These are phyloP conservation scores for Tetragonia tetragonoides DNA, from an alignment of 148 eudicot species.

Conservation along the genomic window DNA sequence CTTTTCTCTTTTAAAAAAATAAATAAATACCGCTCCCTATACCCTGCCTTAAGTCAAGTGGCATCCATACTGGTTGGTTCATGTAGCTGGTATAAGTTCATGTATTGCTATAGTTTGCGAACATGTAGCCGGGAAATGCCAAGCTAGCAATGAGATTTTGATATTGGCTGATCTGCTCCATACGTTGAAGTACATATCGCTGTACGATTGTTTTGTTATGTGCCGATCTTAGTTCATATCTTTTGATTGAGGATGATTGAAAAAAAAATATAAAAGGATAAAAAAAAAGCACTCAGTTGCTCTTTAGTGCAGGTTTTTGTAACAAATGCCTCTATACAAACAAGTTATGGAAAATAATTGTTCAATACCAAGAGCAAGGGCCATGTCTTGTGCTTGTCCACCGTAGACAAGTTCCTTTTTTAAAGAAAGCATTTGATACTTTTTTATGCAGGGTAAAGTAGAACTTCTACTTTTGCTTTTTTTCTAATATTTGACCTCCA, in stretches of 20 bases:
- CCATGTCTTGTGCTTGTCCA: conserved; percentile 30
- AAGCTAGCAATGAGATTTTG: not conserved
- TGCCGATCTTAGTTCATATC: not conserved
- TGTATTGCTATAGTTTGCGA: too few relatives aligned
- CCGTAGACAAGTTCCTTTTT: conserved; percentile 23
- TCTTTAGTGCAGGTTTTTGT: conserved; percentile 10
- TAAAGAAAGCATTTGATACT: conserved; percentile 18
- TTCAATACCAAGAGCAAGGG: conserved; percentile 11
- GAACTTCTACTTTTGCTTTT: conserved; percentile 25
- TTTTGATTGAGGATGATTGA: too few relatives aligned
- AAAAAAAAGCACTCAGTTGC: too few relatives aligned
- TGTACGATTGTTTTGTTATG: conserved; percentile 2
- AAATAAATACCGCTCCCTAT: too few relatives aligned
- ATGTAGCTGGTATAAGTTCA: too few relatives aligned
- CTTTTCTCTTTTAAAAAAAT: too few relatives aligned
- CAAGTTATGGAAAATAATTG: not conserved
- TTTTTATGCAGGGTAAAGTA: conserved; percentile 25
- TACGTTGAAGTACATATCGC: conserved; percentile 13
- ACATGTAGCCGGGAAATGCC: too few relatives aligned
- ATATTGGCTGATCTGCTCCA: conserved; percentile 4
- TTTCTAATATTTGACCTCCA: conserved; percentile 22
- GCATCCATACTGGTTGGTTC: too few relatives aligned
- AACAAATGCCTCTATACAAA: not conserved
- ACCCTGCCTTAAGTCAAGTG: too few relatives aligned
- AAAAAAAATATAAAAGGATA: too few relatives aligned